phyloP scores from a whole-genome alignment of 1,139 yeast genomes.

The Suhomyces wounanorum region DNA sequence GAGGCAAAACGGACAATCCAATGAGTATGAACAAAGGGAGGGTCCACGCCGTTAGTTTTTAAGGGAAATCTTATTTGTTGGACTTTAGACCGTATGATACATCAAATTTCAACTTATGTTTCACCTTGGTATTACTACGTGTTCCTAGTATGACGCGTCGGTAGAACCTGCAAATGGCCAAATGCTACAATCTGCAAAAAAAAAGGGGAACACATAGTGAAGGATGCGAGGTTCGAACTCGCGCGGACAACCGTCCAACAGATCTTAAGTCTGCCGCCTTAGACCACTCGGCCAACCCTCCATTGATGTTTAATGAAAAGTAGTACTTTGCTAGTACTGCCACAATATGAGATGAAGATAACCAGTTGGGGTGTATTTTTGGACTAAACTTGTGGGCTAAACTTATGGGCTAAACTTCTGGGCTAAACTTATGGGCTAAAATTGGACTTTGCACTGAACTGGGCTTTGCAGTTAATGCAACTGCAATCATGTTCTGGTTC shows the following conservation, averaged over 20 bases:
- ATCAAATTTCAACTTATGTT: background rate
- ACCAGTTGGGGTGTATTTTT: no score
- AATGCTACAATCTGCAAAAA: background rate
- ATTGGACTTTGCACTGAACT: no score
- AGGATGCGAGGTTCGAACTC: conserved; percentile 88
- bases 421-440: no score
- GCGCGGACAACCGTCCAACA: conserved; percentile 66
- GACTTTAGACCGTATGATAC: background rate
- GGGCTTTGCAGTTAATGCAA: no score
- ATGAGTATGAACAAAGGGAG: background rate
- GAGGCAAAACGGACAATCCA: background rate
- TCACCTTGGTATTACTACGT: background rate
- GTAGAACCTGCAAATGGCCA: background rate
- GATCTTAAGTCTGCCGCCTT: conserved; percentile 57
- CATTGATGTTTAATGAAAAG: conserved; percentile 14
- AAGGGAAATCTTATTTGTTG: background rate
- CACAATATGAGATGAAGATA: no score
- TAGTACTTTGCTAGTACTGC: no score
- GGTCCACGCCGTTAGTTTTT: background rate
- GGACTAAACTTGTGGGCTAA: no score
- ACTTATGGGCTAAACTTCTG: no score
- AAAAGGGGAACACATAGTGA: conserved; percentile 55
- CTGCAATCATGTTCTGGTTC: no score
- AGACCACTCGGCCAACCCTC: conserved; percentile 57
- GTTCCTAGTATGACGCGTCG: background rate